Base-by-base conservation (phyloP, 208 protist genomes). In the Borovskyia barvae region DNA sequence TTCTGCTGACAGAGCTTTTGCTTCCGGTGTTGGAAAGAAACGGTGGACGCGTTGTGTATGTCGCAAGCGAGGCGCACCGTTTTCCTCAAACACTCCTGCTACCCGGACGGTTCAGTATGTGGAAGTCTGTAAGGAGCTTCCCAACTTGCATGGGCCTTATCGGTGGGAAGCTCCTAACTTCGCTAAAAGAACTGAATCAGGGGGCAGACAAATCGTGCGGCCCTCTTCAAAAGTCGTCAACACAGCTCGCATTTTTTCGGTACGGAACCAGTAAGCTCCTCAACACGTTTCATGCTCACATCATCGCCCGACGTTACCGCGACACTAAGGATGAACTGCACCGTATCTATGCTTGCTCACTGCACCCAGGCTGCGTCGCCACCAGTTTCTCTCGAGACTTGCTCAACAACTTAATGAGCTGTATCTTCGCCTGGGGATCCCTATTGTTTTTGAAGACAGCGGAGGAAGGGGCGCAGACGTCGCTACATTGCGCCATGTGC, bases 201-300 rank as follows among this genome's bases (percentile, higher is more conserved):
- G 83, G 82, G 5, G 41, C 66, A 17, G 47, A 45, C 0, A 60
- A 63, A 25, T 61, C 75, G 0, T 42, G 43, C 12, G 85, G 89
- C 8, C 72, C 78, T 12, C 66, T 95, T 9, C 63, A 62, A 9
- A 15, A 35, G 7, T 26, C 11, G 5, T 43, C 17, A 5, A 25
- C 76, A 9, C 26, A 69, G 17, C 53, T 55, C 17, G 69, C 78
- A 3, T 90, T 95, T 75, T 58, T 53, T 9, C 85, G 85, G 28
- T 95, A 95, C 56, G 89, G 89, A 5, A 80, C 81, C 5, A 93
- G 85, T 59, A 95, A 95, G 71, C 67, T 95, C 32, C 71, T 92
- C 29, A 93, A 93, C 56, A 81, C 76, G 5, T 95, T 90, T 39
- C 81, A 95, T 57, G 83, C 85, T 0, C 80, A 92, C 57, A 47